A percentile compares a stretch with the other conserved stretches of the same genome.
These are phyloP conservation scores for Yamadazyma triangularis DNA, from an alignment of 1,139 yeast species.

Conservation along the genomic window DNA sequence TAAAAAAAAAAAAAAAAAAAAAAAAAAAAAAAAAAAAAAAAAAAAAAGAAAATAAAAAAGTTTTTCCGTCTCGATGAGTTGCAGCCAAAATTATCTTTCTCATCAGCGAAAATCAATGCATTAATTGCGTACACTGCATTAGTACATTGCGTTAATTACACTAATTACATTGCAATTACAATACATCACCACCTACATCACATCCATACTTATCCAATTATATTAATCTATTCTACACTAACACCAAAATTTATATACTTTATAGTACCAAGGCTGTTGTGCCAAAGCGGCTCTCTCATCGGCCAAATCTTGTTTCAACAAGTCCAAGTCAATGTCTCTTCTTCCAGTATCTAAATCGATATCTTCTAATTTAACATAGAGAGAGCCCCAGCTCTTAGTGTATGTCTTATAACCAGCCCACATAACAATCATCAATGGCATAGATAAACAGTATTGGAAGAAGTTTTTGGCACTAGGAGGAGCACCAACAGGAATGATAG, in stretches of 20 bases:
- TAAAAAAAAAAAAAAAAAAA: too few species aligned
- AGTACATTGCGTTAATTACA: too few species aligned
- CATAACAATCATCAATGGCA: slow-evolving; percentile 39
- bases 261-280: slow-evolving; percentile 25
- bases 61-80: too few species aligned
- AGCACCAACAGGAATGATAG: slow-evolving; percentile 39
- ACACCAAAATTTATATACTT: slow-evolving; percentile 37
- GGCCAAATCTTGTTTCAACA: slow-evolving; percentile 42
- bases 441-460: slow-evolving; percentile 15
- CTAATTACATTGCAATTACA: too few species aligned
- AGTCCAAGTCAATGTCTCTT: slow-evolving; percentile 42
- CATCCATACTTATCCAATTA: too few species aligned
- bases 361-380: slow-evolving; percentile 31
- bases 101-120: too few species aligned
- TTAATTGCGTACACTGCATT: too few species aligned
- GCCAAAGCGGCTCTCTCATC: slow-evolving; percentile 31
- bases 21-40: too few species aligned
- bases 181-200: too few species aligned
- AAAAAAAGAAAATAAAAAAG: too few species aligned
- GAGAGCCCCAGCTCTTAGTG: slow-evolving; percentile 20
- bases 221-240: too few species aligned
- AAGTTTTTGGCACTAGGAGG: slow-evolving; percentile 12
- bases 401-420: slow-evolving; percentile 28
- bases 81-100: too few species aligned
- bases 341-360: slow-evolving; percentile 52